Evolutionary conservation across 306 rosid genomes (phyloP).

Genomic region (Ceratonia siliqua): DNA sequence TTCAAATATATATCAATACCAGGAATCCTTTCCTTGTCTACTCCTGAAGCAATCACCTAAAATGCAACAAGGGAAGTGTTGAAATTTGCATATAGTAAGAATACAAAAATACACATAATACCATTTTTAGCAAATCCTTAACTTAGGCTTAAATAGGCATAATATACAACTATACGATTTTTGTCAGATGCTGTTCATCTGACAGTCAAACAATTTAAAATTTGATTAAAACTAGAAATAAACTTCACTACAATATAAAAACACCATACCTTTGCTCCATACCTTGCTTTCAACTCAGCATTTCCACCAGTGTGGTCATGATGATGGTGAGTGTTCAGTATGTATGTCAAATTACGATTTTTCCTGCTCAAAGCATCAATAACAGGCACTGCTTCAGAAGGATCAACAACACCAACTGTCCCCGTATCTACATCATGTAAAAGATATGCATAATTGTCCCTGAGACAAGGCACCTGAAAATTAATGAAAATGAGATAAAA

Average conservation of each 20-base stretch:
- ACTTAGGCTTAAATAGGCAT: not conserved
- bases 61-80: constrained; percentile 21
- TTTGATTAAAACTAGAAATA: not conserved
- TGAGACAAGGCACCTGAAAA: constrained; percentile 87
- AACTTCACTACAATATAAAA: not conserved
- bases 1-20: constrained; percentile 85
- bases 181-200: not conserved
- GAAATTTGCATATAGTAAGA: not conserved
- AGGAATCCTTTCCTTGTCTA: constrained; percentile 79
- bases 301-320: constrained; percentile 94
- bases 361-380: constrained; percentile 80
- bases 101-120: not conserved
- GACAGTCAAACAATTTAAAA: constrained; percentile 1
- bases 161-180: not conserved
- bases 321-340: constrained; percentile 93
- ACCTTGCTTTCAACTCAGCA: constrained; percentile 84
- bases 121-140: not conserved
- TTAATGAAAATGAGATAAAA: no score
- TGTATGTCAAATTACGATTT: constrained; percentile 88
- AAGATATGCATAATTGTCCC: constrained; percentile 90
- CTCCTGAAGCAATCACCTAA: constrained; percentile 90
- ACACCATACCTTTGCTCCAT: constrained; percentile 89
- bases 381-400: constrained; percentile 87
- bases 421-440: constrained; percentile 91
- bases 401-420: constrained; percentile 97